phyloP scores from a whole-genome alignment of 176 grass and related monocot species.

The Phyllostachys edulis region DNA sequence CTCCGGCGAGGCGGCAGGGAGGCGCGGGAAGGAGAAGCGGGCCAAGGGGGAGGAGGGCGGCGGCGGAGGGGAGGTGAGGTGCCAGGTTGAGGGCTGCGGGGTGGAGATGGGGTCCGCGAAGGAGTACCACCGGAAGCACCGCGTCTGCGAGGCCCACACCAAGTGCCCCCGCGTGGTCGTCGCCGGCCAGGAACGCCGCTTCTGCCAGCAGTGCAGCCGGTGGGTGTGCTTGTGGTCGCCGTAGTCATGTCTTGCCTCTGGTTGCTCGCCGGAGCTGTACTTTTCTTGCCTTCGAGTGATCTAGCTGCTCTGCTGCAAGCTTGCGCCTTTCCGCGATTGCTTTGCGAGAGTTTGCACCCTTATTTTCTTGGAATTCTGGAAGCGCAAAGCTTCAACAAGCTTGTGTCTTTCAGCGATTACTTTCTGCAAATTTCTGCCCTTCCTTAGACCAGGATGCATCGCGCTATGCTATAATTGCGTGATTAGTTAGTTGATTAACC shows the following conservation, averaged over 20 bases:
- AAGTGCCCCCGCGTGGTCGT: constrained; percentile 76
- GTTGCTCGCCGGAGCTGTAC: not conserved
- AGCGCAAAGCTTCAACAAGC: not conserved
- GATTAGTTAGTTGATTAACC: constrained; percentile 17
- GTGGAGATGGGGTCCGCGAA: constrained; percentile 55
- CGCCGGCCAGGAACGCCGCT: constrained; percentile 74
- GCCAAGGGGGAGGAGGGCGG: constrained; percentile 37
- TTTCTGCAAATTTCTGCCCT: not conserved
- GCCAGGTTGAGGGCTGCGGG: constrained; percentile 79
- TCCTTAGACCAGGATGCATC: constrained; percentile 12
- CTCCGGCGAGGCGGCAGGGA: constrained; percentile 38
- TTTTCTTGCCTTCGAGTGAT: not conserved
- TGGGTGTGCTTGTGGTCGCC: constrained; percentile 26
- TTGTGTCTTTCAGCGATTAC: not conserved
- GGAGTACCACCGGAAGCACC: constrained; percentile 86
- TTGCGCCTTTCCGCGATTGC: constrained; percentile 10
- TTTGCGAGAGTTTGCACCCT: not conserved
- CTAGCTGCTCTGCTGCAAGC: not conserved
- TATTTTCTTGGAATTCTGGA: not conserved
- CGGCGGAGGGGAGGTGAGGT: constrained; percentile 47
- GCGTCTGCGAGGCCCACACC: constrained; percentile 77
- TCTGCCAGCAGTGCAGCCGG: constrained; percentile 95
- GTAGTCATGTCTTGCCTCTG: not conserved
- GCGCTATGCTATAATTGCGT: not conserved
- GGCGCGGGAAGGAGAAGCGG: constrained; percentile 49